phyloP scores from a whole-genome alignment of 371 early-diverging fungal species.

The Apophysomyces trapeziformis region DNA sequence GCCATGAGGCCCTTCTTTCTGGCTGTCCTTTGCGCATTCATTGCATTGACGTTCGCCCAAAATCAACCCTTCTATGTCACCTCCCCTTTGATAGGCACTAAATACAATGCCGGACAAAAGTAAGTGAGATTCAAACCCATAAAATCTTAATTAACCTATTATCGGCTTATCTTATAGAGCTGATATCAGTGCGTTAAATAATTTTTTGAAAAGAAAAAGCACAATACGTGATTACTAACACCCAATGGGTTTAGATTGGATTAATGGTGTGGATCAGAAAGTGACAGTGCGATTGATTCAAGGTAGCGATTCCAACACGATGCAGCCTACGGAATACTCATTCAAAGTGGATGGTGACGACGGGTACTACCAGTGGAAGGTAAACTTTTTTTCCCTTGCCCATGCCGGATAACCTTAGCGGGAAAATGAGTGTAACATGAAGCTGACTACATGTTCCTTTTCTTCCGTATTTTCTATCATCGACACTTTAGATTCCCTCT shows the following conservation, averaged over 20 bases:
- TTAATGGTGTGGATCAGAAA: conserved; percentile 18
- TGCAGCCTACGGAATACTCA: conserved; percentile 16
- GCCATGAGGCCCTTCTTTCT: conserved; percentile 1
- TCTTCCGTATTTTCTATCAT: conserved; percentile 1
- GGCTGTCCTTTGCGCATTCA: neutral
- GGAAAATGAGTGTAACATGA: conserved; percentile 10
- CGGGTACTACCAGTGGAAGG: conserved; percentile 20
- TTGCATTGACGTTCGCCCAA: neutral
- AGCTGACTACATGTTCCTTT: neutral
- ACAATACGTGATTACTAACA: neutral
- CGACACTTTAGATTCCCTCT: conserved; percentile 15
- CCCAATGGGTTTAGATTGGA: conserved; percentile 14
- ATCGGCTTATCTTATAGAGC: neutral
- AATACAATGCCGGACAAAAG: conserved; percentile 15
- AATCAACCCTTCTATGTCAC: conserved; percentile 21
- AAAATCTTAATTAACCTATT: neutral
- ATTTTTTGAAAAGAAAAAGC: neutral
- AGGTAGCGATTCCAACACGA: conserved; percentile 10
- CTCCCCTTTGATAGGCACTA: conserved; percentile 13
- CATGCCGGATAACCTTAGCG: conserved; percentile 1
- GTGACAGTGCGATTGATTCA: conserved; percentile 17
- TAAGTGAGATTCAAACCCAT: neutral
- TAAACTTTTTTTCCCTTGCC: conserved; percentile 9
- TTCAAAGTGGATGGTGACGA: conserved; percentile 16
- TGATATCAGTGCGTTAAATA: neutral